Percentiles rank a stretch among this genome's conserved stretches.
Evolutionary conservation across 441 rosid genomes (phyloP).

Genomic region (Gossypium schwendimanii): DNA sequence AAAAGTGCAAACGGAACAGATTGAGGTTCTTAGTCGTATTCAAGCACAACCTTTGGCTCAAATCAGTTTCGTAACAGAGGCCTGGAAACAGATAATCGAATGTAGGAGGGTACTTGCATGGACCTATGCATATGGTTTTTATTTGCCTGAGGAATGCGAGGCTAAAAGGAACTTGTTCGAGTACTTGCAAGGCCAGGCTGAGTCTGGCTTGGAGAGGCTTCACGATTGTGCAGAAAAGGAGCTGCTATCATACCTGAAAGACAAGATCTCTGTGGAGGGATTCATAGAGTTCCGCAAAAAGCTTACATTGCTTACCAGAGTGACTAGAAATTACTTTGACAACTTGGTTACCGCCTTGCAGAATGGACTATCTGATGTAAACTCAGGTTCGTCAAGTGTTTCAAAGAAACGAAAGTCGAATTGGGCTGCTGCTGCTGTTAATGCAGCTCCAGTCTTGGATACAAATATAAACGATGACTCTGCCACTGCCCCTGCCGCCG

Average conservation of each 20-base stretch:
- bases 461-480: not conserved
- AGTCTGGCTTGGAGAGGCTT: constrained; percentile 17
- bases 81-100: constrained; percentile 73
- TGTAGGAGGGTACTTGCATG: constrained; percentile 69
- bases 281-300: constrained; percentile 2
- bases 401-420: not conserved
- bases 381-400: not conserved
- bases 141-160: constrained; percentile 28
- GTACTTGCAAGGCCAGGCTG: constrained; percentile 32
- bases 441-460: not conserved
- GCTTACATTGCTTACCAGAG: not conserved
- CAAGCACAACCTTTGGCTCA: constrained; percentile 38
- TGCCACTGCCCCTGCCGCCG: not conserved
- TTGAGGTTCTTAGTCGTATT: constrained; percentile 32
- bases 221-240: constrained; percentile 16
- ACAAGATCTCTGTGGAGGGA: not conserved
- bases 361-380: constrained; percentile 8
- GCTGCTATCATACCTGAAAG: not conserved
- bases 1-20: constrained; percentile 28
- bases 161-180: constrained; percentile 29
- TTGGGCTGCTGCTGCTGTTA: not conserved
- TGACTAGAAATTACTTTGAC: constrained; percentile 9
- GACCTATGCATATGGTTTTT: constrained; percentile 78
- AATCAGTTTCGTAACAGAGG: constrained; percentile 48
- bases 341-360: constrained; percentile 12